Conservation (phyloP, 1,139 yeast species). For the Candida glucosophila region DNA sequence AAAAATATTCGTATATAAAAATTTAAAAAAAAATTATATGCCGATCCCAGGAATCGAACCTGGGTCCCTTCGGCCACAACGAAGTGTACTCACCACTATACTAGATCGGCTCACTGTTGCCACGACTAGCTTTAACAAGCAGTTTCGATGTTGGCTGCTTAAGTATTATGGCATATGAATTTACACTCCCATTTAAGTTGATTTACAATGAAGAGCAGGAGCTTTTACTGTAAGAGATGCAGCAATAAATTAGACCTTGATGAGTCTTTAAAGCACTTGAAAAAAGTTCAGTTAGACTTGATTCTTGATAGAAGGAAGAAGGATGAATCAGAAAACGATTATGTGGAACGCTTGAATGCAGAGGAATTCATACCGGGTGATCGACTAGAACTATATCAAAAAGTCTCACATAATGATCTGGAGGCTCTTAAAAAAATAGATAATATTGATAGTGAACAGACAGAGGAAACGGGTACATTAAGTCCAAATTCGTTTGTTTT, state of each 20-base stretch:
- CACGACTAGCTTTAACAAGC: background rate
- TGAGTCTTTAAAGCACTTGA: conserved; percentile 19
- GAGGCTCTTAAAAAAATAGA: conserved; percentile 14
- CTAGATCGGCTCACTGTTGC: conserved; percentile 24
- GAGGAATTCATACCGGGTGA: conserved; percentile 24
- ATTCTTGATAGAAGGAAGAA: conserved; percentile 7
- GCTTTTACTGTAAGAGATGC: conserved; percentile 27
- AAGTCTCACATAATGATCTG: conserved; percentile 8
- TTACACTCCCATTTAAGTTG: background rate
- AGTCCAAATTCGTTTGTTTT: conserved; percentile 26
- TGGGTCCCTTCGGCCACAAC: conserved; percentile 41
- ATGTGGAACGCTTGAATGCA: conserved; percentile 15
- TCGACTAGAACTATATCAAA: conserved; percentile 19
- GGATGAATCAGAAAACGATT: conserved; percentile 8
- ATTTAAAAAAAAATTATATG: conserved; percentile 12
- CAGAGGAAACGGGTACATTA: conserved; percentile 10
- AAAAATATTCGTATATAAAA: background rate
- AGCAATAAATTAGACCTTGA: conserved; percentile 22
- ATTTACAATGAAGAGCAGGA: background rate
- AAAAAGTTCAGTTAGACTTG: conserved; percentile 25
- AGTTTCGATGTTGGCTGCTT: background rate
- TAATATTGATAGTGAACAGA: conserved; percentile 9
- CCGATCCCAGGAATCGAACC: conserved; percentile 41
- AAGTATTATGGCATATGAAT: background rate
- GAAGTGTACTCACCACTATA: conserved; percentile 39